Evolutionary conservation across 2,329 filamentous ascomycete genomes (phyloP), one percentile per base, ranked within the genome.

Genomic region (Fusarium newnesense): DNA sequence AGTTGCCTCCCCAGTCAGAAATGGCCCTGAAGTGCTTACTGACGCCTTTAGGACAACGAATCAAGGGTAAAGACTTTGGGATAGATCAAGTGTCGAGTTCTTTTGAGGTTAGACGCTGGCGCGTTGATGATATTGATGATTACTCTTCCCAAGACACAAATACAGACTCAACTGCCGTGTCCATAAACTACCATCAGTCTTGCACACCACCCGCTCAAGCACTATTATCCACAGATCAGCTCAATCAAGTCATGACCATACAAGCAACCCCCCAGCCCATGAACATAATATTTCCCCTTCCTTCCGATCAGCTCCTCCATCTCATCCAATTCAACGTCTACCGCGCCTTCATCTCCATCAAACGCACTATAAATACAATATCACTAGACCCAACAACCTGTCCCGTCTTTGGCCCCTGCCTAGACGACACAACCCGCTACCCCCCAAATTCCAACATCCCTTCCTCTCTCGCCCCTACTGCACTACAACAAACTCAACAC

Each of bases 261-360:
- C 0, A 18, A 1, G n/a, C 24, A 53, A 2, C 2, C 7, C 0
- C 13, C 4, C 19, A 39, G 24, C 19, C 34, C 10, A 18, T 7
- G 2, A 39, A 5, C 5, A 6, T 5, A 13, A 18, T 4, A 9
- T 60, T 49, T 2, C 60, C 60, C 3, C 42, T 64, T 4, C 19
- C 60, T 1, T 64, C 54, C 1, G 60, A 64, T 16, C 43, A 49
- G 6, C 54, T 64, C 7, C 53, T 64, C 4, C 43, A 64, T 7
- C 43, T 60, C 9, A 60, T 64, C 4, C 54, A 60, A 11, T 49
- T 40, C 15, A 64, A 64, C 7, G 43, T 64, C 13, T 64, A 36
- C 36, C 54, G 54, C 15, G 54, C 54, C 9, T 64, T 64, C 2
- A 42, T 64, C 7, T 49, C 54, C 15, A 64, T 64, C 7, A 64